A percentile compares a stretch with the other conserved stretches of the same genome.
Conservation (phyloP, 495 filamentous ascomycete genomes). For the Lepraria neglecta region DNA sequence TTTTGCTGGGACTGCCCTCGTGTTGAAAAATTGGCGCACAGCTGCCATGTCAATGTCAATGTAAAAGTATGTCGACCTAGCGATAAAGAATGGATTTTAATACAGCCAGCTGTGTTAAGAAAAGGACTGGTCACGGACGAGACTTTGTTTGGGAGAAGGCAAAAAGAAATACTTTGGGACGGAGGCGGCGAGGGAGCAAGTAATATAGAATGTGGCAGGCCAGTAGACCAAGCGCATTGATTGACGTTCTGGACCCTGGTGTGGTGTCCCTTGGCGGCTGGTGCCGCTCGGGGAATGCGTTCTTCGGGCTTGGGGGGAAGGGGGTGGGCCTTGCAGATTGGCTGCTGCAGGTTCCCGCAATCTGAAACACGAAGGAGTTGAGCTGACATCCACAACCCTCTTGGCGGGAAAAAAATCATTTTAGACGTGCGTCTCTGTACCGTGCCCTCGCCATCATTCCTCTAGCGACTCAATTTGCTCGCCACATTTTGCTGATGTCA, state of each 20-base stretch:
- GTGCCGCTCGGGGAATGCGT: background rate
- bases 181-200: background rate
- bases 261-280: background rate
- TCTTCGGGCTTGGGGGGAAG: background rate
- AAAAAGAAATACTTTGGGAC: background rate
- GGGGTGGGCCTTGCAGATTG: background rate
- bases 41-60: conserved; percentile 27
- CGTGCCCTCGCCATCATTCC: background rate
- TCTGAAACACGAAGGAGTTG: background rate
- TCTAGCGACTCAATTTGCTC: background rate
- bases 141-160: background rate
- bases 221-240: background rate
- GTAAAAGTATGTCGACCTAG: background rate
- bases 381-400: background rate
- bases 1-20: conserved; percentile 14
- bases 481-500: background rate
- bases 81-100: conserved; percentile 9
- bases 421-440: background rate
- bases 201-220: background rate
- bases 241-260: conserved; percentile 2
- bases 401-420: background rate
- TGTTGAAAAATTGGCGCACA: conserved; percentile 23
- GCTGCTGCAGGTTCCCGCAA: conserved; percentile 6
- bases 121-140: too few relatives aligned
- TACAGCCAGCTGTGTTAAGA: conserved; percentile 6